Evolutionary conservation across 2,329 filamentous ascomycete species (phyloP), one percentile per base, ranked within the genome.

Genomic region (Diaporthe vexans): DNA sequence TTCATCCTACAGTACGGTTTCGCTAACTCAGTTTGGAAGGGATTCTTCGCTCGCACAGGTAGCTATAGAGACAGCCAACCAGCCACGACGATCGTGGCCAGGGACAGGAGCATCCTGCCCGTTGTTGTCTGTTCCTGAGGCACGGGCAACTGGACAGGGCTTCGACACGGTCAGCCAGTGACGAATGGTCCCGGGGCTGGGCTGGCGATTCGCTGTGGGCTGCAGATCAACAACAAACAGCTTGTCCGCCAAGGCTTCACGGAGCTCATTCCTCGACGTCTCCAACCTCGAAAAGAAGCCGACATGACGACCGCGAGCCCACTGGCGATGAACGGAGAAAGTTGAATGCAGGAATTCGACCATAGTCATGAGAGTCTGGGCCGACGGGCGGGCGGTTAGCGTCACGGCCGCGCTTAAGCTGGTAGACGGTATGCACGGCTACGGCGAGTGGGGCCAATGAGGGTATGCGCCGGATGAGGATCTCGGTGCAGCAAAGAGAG

Each of bases 351-450:
- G 19, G 51, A 65, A 13, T 10, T 48, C 10, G 26, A 51, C 61
- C 43, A 10, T 13, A 2, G 35, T 35, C 43, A 46, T 29, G 19
- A 48, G 43, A 13, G 48, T 65, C 40, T 65, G 43, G 61, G 61
- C 61, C 61, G 43, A 48, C 17, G 51, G 33, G 61, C 61, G 61
- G 61, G 61, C 61, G 61, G 19, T 48, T 65, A 33, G 19, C 26
- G 21, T 26, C 19, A 33, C 19, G 29, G 5, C 13, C 61, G 61
- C 61, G 61, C 61, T 65, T 65, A 35, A 65, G 15, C 17, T 26
- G 40, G 13, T 24, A 26, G n/a, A 24, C n/a, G 10, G 58, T 17
- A 24, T 61, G 37, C 35, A 43, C 40, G 26, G 24, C 40, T 19
- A 24, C 8, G 19, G 24, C 43, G 40, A 46, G 40, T 46, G 61